These are phyloP conservation scores for Fusarium penzigii DNA, from an alignment of 2,329 filamentous ascomycete genomes.

Conservation along the genomic window DNA sequence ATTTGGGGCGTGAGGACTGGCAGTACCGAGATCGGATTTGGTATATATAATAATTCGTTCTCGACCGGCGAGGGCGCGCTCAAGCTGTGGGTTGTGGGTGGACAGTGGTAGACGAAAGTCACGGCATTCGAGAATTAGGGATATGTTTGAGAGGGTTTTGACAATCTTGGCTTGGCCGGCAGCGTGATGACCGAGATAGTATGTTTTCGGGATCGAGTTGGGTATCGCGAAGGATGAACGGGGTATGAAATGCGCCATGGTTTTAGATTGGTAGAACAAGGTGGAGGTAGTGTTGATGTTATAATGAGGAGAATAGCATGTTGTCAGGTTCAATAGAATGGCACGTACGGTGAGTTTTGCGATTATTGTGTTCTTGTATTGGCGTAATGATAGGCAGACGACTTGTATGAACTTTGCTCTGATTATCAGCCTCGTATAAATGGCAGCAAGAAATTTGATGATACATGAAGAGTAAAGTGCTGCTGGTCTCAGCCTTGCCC, in stretches of 20 bases:
- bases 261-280: neutral
- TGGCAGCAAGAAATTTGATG: no score
- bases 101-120: constrained; percentile 90
- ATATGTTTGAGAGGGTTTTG: constrained; percentile 78
- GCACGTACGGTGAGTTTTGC: neutral
- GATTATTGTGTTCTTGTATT: neutral
- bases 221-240: constrained; percentile 73
- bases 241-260: constrained; percentile 63
- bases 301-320: neutral
- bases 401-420: no score
- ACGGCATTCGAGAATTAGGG: constrained; percentile 90
- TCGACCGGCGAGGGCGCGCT: constrained; percentile 70
- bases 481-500: constrained; percentile 18
- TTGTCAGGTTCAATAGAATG: neutral
- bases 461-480: no score
- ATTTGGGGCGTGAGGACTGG: constrained; percentile 31
- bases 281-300: neutral
- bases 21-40: constrained; percentile 72
- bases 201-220: constrained; percentile 77
- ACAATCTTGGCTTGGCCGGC: constrained; percentile 75
- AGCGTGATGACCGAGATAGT: constrained; percentile 92
- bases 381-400: neutral
- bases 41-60: constrained; percentile 87
- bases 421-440: no score
- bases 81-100: constrained; percentile 87